Evolutionary conservation across 805 yeast genomes (phyloP), one percentile per base, ranked within the genome.

Genomic region (Yarrowia phangngaensis): DNA sequence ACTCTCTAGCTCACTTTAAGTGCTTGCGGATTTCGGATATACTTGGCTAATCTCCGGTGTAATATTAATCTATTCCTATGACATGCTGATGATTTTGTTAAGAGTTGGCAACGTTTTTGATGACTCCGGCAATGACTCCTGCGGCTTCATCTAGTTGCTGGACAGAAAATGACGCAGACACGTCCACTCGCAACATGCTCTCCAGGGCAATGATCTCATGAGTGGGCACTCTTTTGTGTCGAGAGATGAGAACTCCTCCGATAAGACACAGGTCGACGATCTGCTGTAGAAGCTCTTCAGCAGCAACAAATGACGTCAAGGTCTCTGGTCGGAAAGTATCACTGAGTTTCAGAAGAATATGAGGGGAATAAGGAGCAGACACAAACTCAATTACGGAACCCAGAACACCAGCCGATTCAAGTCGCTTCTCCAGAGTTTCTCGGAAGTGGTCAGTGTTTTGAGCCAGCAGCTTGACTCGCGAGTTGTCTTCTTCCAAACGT

Each of bases 161-260:
- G 7, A 4, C n/a, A 17, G 17, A 22, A 16, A 41, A 12, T 12
- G 35, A 4, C n/a, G 48, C 48, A 15, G 35, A 29, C 16, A 41
- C 48, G 26, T 15, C 35, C 23, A 41, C 22, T n/a, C 35, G 48
- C 48, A 41, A 22, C 48, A 41, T 76, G 34, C 86, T 86, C 40
- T 76, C 72, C 32, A 80, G 65, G 8, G 92, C 87, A 53, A 84
- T 70, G 45, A 79, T 67, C 61, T 88, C 97, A 60, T 82, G 94
- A 56, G 76, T 80, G 49, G 81, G 69, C 9, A 87, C 73, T 51
- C 71, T 71, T 51, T 78, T 78, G 20, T 79, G 70, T 58, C 95
- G 78, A 29, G 79, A 72, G 36, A 89, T 71, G 53, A 87, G 71
- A 13, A 85, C 72, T 12, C 77, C 75, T 13, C 72, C 64, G 8